Conservation (phyloP, 2,329 filamentous ascomycete species). For the Biscogniauxia sp. region DNA sequence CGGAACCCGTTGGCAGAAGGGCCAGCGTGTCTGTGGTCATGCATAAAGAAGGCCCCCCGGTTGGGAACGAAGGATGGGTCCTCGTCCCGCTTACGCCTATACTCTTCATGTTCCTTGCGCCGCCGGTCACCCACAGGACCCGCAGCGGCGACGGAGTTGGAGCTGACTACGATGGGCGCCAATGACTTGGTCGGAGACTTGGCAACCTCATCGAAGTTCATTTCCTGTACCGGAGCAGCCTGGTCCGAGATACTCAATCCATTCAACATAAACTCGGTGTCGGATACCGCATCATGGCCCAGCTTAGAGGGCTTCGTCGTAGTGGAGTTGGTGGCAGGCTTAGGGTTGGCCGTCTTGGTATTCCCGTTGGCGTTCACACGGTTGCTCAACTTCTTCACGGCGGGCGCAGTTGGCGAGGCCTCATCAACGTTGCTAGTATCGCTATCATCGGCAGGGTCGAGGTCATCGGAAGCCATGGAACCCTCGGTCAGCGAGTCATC, state of each 20-base stretch:
- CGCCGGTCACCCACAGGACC: constrained; percentile 66
- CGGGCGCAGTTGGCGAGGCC: constrained; percentile 46
- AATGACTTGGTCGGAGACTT: constrained; percentile 39
- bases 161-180: constrained; percentile 55
- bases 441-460: constrained; percentile 58
- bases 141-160: constrained; percentile 43
- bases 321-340: constrained; percentile 28
- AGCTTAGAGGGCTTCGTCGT: constrained; percentile 34
- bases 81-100: constrained; percentile 80
- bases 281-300: constrained; percentile 42
- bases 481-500: constrained; percentile 67
- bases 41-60: constrained; percentile 93
- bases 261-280: constrained; percentile 60
- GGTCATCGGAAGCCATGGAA: constrained; percentile 60
- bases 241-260: constrained; percentile 47
- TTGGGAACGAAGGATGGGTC: constrained; percentile 94
- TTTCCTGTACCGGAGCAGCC: constrained; percentile 40
- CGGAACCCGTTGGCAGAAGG: constrained; percentile 75
- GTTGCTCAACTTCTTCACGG: constrained; percentile 28
- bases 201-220: constrained; percentile 45
- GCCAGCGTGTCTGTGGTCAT: constrained; percentile 83
- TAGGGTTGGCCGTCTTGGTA: constrained; percentile 26
- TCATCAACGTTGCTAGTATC: constrained; percentile 64
- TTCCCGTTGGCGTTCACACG: constrained; percentile 35
- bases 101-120: constrained; percentile 85